These are phyloP conservation scores for Penicillium aurantiogriseum DNA, from an alignment of 2,329 filamentous ascomycete genomes.

Conservation along the genomic window DNA sequence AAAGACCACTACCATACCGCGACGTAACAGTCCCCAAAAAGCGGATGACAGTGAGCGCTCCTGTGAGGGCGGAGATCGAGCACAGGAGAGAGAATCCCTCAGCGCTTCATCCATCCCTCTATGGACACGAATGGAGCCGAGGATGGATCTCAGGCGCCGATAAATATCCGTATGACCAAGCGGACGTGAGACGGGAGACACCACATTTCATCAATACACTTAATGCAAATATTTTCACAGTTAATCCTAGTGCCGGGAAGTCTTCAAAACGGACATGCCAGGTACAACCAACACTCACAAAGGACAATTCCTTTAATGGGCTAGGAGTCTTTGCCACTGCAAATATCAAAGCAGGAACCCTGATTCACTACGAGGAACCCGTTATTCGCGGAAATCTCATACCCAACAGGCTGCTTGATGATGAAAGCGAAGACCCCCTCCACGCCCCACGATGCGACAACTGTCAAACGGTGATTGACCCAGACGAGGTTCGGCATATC, in stretches of 20 bases:
- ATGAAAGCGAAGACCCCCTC: not conserved
- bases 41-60: conserved; percentile 11
- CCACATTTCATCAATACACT: conserved; percentile 20
- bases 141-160: conserved; percentile 19
- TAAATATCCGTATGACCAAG: conserved; percentile 31
- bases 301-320: conserved; percentile 1
- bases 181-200: conserved; percentile 22
- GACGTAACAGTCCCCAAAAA: conserved; percentile 24
- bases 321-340: conserved; percentile 31
- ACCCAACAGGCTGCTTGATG: conserved; percentile 4
- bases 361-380: conserved; percentile 37
- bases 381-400: conserved; percentile 36
- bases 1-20: conserved; percentile 19
- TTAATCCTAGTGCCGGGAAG: not conserved
- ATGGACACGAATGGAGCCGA: conserved; percentile 27
- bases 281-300: conserved; percentile 1
- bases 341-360: conserved; percentile 23
- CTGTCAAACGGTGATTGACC: conserved; percentile 18
- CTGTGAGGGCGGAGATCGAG: conserved; percentile 2
- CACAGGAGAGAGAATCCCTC: conserved; percentile 1
- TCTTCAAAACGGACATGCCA: not conserved
- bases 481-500: not conserved
- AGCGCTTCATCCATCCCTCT: conserved; percentile 12
- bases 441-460: conserved; percentile 29
- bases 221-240: conserved; percentile 25